Base-by-base conservation (phyloP, 1,139 yeast genomes). In the Sugiyamaella xylanicola region DNA sequence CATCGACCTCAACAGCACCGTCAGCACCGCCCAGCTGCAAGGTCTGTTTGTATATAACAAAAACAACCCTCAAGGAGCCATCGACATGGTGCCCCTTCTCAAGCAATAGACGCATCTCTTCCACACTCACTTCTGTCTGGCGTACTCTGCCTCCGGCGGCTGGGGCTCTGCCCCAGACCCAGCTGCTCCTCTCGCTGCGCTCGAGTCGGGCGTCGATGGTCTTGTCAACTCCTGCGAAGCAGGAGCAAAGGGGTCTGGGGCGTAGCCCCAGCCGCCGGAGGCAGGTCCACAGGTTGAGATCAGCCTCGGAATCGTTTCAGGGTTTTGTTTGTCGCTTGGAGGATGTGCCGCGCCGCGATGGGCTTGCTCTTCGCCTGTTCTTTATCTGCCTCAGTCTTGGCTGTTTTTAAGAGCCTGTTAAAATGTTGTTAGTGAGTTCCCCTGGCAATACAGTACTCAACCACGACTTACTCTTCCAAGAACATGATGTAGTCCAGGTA, bases 1-100 rank as follows among this genome's bases (percentile, higher is more conserved):
- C 53, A 68, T 72, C 29, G 75, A 74, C 11, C 73, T 87, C 61
- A 79, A 78, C 32, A 71, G 82, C 58, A 81, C 84, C 1, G 84
- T 93, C 29, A 87, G 96, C 65, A 91, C 99, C 0, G 99, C 99
- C 0, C 96, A 89, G 68, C 77, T 93, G 59, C 99, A 93, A 71
- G 99, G 99, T 1, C 78, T 93, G 57, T 93, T 93, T 77, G 97
- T 93, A 8, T 90, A 89, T 75, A 89, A 90, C 73, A 93, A 93
- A 72, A 81, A 87, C 59, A 86, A 85, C 61, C 97, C 99, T 0
- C 78, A 79, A 44, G 81, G 81, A 13, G 96, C 98, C 0, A 75
- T 92, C 43, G 76, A 75, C 8, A 86, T 86, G 85, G 81, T 87
- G 2, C 41, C 44, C 13, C 15, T 49, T 36, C 54, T 59, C 40